Evolutionary conservation across 1,139 yeast species (phyloP), one percentile per base, ranked within the genome.

Genomic region (Geotrichum restrictum): DNA sequence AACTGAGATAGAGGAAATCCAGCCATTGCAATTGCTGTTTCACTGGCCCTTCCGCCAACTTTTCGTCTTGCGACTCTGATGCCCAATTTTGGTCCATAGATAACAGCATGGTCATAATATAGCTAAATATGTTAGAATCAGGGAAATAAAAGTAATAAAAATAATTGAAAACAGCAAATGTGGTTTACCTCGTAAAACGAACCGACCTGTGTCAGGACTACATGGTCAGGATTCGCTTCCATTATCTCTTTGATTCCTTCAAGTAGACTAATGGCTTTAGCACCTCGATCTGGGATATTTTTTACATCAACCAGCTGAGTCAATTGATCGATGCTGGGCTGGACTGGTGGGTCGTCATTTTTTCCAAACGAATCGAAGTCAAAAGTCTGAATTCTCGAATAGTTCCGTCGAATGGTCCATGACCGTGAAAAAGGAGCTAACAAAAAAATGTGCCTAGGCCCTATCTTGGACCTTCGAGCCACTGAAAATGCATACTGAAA

Each of bases 171-270:
- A 37, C n/a, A 2, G 14, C 11, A 10, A 34, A 11, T 2, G 11
- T 24, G n/a, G 21, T 45, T 32, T 43, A 54, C 52, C 53, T 89
- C 98, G 64, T 88, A 93, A 68, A 93, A 93, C 36, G 94, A 81
- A 0, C 97, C 93, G 70, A 93, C 95, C 63, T 89, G 96, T 0
- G 94, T 83, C 41, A 93, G 69, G 10, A 93, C 85, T 1, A 91
- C 89, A 56, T 88, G 81, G 1, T 80, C 85, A 3, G 83, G 81
- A 60, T 80, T 74, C 41, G 66, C 61, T 43, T 76, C 75, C 73
- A 79, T 83, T 8, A 73, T 65, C 33, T 71, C 72, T 64, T 42
- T 51, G 36, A 52, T 53, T n/a, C 46, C 40, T 5, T 54, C 55
- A 29, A 54, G 40, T 22, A 54, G 40, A 6, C 32, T 33, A 33